Evolutionary conservation across 352 stramenopile species (phyloP).

Genomic region (Sclerospora graminicola): DNA sequence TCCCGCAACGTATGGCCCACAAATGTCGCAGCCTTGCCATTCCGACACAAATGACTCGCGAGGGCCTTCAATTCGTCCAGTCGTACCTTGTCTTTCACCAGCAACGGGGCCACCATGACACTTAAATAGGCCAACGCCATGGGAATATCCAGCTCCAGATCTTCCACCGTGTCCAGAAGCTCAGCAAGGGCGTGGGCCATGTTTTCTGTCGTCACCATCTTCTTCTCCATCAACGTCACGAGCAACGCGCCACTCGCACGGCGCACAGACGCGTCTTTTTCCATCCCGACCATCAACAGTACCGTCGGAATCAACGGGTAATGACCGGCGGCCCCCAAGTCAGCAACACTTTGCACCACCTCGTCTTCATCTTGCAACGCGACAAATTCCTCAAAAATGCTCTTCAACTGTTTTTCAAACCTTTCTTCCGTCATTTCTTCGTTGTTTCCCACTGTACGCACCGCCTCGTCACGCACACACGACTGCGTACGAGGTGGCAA

Average conservation of each 20-base stretch:
- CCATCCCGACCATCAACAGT: no score
- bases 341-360: conserved; percentile 34
- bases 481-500: no score
- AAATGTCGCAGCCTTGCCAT: conserved; percentile 57
- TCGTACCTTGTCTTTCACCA: conserved; percentile 31
- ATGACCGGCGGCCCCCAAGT: conserved; percentile 33
- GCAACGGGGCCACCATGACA: conserved; percentile 57
- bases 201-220: conserved; percentile 33
- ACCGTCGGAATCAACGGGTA: no score
- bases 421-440: conserved; percentile 40
- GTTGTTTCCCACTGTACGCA: no score
- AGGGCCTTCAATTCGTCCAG: conserved; percentile 33
- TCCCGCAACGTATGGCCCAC: conserved; percentile 29
- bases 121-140: conserved; percentile 57
- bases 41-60: conserved; percentile 35
- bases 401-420: conserved; percentile 81
- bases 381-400: conserved; percentile 81
- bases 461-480: no score
- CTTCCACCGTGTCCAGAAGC: conserved; percentile 62
- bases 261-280: no score
- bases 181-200: conserved; percentile 37
- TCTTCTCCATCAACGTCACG: conserved; percentile 33
- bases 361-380: conserved; percentile 81
- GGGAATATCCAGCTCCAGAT: conserved; percentile 78
- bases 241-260: conserved; percentile 17